phyloP scores from a whole-genome alignment of 2,329 filamentous ascomycete species.

The Byssothecium circinans region DNA sequence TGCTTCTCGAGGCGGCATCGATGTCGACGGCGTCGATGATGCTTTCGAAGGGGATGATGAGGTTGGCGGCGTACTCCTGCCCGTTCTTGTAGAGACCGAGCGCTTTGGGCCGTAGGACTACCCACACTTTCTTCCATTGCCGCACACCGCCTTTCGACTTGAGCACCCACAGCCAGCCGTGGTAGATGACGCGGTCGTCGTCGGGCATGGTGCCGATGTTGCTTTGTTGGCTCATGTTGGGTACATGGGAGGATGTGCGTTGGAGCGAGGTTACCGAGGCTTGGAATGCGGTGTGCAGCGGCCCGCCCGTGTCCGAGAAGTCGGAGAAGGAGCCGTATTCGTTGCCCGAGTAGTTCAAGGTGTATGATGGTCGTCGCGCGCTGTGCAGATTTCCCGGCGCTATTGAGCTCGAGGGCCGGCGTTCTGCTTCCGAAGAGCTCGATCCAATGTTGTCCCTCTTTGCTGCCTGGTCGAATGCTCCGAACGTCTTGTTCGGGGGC shows the following conservation, averaged over 20 bases:
- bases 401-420: conserved; percentile 28
- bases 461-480: conserved; percentile 41
- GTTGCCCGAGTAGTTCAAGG: conserved; percentile 64
- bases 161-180: conserved; percentile 84
- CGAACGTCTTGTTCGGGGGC: conserved; percentile 52
- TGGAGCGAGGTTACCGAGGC: conserved; percentile 53
- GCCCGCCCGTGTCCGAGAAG: conserved; percentile 70
- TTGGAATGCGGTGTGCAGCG: conserved; percentile 46
- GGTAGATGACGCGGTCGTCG: conserved; percentile 87
- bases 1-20: conserved; percentile 81
- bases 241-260: conserved; percentile 30
- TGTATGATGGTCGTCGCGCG: conserved; percentile 61
- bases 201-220: conserved; percentile 55
- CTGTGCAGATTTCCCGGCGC: conserved; percentile 37
- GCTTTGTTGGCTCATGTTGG: conserved; percentile 66
- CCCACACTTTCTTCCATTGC: conserved; percentile 95
- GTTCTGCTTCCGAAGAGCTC: conserved; percentile 52
- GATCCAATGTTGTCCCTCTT: conserved; percentile 39
- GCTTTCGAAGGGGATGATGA: conserved; percentile 75
- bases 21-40: conserved; percentile 93
- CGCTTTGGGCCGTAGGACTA: conserved; percentile 81
- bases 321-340: conserved; percentile 81
- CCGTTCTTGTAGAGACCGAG: conserved; percentile 93
- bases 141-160: conserved; percentile 81
- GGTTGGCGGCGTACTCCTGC: conserved; percentile 80